Evolutionary conservation across 345 rosid genomes (phyloP), one percentile per base, ranked within the genome.

Genomic region (Eucalyptus cloeziana): DNA sequence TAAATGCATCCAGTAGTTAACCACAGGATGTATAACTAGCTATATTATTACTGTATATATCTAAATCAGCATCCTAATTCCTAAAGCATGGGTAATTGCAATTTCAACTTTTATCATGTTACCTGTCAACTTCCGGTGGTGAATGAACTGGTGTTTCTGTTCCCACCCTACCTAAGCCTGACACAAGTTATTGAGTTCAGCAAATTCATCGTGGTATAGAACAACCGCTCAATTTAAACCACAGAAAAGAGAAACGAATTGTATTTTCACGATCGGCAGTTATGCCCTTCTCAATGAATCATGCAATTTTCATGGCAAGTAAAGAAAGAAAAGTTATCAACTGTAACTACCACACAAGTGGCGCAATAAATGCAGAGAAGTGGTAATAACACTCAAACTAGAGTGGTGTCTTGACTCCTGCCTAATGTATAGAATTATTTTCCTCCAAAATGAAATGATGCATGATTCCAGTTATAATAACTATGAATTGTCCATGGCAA

Each of bases 91-190:
- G n/a, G 22, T 87, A 22, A 58, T 52, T 40, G 88, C 49, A 58
- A 86, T 37, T 87, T 87, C 85, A 49, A 69, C 60, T 43, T n/a
- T 87, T 87, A 43, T 43, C 86, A 50, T 51, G 60, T 92, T 90
- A 95, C 99, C 97, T 94, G 92, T 69, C 89, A 89, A 91, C 88
- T 91, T 90, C 93, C 54, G 62, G 94, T 37, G 96, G 98, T 86
- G 98, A 95, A 86, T 89, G 93, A 31, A 76, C 86, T 30, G 99
- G 97, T 90, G 99, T 97, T 90, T 92, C 91, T 83, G 95, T 86
- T 87, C 92, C 94, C 88, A 96, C 92, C 91, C 91, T 93, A 86
- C 99, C 99, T 90, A 97, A 92, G 88, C 99, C 98, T 96, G 93
- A 92, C 89, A 85, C 86, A 24, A 83, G 31, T 44, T 17, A 45